These are phyloP conservation scores for Sherardia arvensis DNA, from an alignment of 257 asterid genomes.

Conservation along the genomic window DNA sequence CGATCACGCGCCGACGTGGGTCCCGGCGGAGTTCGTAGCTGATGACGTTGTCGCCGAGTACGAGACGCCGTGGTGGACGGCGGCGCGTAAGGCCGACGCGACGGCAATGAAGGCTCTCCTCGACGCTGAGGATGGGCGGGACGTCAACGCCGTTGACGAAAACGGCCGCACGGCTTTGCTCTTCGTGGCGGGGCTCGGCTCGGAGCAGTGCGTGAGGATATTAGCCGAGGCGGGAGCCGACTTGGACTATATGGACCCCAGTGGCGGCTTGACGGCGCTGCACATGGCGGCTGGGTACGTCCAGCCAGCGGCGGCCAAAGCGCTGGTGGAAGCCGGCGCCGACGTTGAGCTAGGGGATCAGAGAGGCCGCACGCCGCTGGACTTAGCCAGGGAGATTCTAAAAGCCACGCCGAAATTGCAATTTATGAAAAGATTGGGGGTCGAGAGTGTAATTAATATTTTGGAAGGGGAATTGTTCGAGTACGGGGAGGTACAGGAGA, in stretches of 20 bases:
- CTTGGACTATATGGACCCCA: slow-evolving; percentile 44
- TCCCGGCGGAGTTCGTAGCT: slow-evolving; percentile 79
- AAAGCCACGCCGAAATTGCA: slow-evolving; percentile 69
- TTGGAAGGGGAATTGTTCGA: slow-evolving; percentile 69
- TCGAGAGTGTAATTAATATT: slow-evolving; percentile 49
- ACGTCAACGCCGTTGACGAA: slow-evolving; percentile 63
- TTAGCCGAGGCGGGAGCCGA: slow-evolving; percentile 70
- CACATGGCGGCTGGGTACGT: slow-evolving; percentile 95
- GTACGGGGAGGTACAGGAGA: slow-evolving; percentile 74
- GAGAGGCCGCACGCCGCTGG: slow-evolving; percentile 56
- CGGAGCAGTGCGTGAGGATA: slow-evolving; percentile 59
- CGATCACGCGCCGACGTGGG: slow-evolving; percentile 90
- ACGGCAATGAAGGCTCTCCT: slow-evolving; percentile 34
- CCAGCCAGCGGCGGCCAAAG: slow-evolving; percentile 53
- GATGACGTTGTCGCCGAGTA: slow-evolving; percentile 76
- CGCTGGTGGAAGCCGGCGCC: slow-evolving; percentile 48
- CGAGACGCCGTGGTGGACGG: slow-evolving; percentile 95
- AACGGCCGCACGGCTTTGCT: slow-evolving; percentile 81
- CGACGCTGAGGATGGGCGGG: slow-evolving; percentile 54
- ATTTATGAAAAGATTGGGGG: slow-evolving; percentile 70
- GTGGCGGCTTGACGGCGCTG: slow-evolving; percentile 68
- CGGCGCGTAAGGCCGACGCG: slow-evolving; percentile 68
- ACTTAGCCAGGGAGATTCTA: slow-evolving; percentile 57
- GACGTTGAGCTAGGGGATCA: slow-evolving; percentile 58
- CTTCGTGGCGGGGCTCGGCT: slow-evolving; percentile 87